Conservation (phyloP, 2,329 filamentous ascomycete genomes). For the Xylaria sp. region DNA sequence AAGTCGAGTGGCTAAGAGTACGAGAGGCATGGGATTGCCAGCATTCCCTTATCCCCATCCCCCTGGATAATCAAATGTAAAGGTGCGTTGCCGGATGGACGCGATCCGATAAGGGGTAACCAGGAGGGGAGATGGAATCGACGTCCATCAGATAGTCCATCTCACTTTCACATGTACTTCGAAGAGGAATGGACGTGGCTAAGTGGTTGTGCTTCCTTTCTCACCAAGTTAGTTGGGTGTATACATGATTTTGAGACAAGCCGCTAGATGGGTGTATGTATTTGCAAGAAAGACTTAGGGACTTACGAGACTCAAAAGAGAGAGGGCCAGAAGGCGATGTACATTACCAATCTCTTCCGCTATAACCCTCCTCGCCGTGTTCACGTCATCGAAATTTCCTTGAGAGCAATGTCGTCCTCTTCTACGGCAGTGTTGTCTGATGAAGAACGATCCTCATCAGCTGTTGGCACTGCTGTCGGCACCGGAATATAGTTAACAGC, state of each 20-base stretch:
- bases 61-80: constrained; percentile 11
- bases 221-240: constrained; percentile 9
- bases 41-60: constrained; percentile 4
- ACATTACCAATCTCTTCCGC: constrained; percentile 19
- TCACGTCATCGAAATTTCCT: constrained; percentile 22
- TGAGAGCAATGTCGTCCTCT: constrained; percentile 32
- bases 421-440: constrained; percentile 20
- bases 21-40: background rate
- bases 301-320: constrained; percentile 9
- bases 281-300: constrained; percentile 15
- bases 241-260: constrained; percentile 14
- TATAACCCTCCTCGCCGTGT: constrained; percentile 13
- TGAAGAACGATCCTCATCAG: constrained; percentile 24
- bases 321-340: constrained; percentile 11
- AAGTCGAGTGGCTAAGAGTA: background rate
- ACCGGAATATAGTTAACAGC: constrained; percentile 27
- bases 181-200: constrained; percentile 13
- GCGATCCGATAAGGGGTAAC: constrained; percentile 20
- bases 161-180: constrained; percentile 2
- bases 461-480: constrained; percentile 22
- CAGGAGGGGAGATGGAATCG: constrained; percentile 1
- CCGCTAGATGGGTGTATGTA: constrained; percentile 11
- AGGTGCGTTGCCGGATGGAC: constrained; percentile 6
- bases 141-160: constrained; percentile 14
- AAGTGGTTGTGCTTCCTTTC: constrained; percentile 16